Percentiles rank a stretch among this genome's conserved stretches.
Evolutionary conservation across 495 filamentous ascomycete species (phyloP).

Genomic region (Pseudotulostoma volvatum): DNA sequence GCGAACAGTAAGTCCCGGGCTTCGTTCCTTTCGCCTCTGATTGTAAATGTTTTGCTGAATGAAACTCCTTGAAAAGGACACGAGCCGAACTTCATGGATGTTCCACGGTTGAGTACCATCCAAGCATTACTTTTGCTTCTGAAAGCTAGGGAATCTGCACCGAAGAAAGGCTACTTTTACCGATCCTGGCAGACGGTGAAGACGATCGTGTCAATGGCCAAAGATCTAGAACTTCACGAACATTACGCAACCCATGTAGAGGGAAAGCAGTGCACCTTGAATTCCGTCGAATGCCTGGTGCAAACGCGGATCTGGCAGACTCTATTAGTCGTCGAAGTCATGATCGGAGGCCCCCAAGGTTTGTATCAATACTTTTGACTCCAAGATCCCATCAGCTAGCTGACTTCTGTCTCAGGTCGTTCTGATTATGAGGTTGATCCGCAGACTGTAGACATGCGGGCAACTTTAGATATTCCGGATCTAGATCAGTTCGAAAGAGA

Average conservation of each 20-base stretch:
- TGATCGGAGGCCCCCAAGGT: slow-evolving; percentile 95
- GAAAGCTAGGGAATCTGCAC: slow-evolving; percentile 81
- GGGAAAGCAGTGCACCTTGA: slow-evolving; percentile 50
- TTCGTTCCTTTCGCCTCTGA: background rate
- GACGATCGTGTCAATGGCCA: slow-evolving; percentile 78
- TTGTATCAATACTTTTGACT: background rate
- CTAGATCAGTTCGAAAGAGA: slow-evolving; percentile 63
- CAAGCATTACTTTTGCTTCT: slow-evolving; percentile 78
- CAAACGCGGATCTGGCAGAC: slow-evolving; percentile 87
- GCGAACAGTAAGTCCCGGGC: slow-evolving; percentile 62
- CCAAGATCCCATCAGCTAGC: background rate
- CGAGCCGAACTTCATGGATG: slow-evolving; percentile 90
- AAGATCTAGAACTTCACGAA: slow-evolving; percentile 82
- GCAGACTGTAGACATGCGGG: slow-evolving; percentile 60
- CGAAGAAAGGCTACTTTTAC: slow-evolving; percentile 91
- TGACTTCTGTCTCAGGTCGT: slow-evolving; percentile 43
- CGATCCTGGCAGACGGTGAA: slow-evolving; percentile 97
- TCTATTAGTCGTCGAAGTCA: slow-evolving; percentile 71
- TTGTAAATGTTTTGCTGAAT: background rate
- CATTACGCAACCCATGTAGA: slow-evolving; percentile 64
- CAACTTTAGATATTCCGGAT: slow-evolving; percentile 45
- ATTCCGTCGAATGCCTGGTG: slow-evolving; percentile 57
- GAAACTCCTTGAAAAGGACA: slow-evolving; percentile 55
- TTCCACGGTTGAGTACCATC: slow-evolving; percentile 81
- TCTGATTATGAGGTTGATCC: slow-evolving; percentile 61